Evolutionary conservation across 768 basidiomycete species (phyloP).

Genomic region (Phylloporus scabripes): DNA sequence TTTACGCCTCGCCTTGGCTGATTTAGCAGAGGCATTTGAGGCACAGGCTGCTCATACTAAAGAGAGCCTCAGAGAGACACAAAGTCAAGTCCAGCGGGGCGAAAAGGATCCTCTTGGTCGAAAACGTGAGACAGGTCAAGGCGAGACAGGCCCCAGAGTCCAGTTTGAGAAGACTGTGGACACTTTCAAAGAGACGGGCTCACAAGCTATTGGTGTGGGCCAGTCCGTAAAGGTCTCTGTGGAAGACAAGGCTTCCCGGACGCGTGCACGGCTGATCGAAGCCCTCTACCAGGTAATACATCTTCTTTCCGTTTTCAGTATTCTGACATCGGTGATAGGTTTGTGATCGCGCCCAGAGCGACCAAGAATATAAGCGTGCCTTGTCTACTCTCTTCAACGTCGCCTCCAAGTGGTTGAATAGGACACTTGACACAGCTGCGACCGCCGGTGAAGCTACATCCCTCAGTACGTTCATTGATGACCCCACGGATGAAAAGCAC

Average conservation of each 20-base stretch:
- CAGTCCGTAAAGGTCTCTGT: slow-evolving; percentile 39
- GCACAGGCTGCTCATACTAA: slow-evolving; percentile 47
- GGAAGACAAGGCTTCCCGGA: slow-evolving; percentile 42
- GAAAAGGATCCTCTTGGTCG: slow-evolving; percentile 54
- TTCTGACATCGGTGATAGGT: slow-evolving; percentile 36
- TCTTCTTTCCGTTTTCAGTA: too few species aligned
- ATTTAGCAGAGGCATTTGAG: slow-evolving; percentile 58
- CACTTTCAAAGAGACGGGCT: slow-evolving; percentile 52
- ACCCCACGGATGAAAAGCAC: slow-evolving; percentile 60
- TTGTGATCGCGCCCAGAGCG: slow-evolving; percentile 57
- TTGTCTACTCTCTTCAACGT: slow-evolving; percentile 54
- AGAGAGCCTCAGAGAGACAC: slow-evolving; percentile 47
- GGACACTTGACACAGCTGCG: slow-evolving; percentile 45
- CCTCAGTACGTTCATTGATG: slow-evolving; percentile 52
- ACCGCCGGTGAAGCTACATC: slow-evolving; percentile 40
- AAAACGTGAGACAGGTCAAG: slow-evolving; percentile 36
- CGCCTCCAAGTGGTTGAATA: slow-evolving; percentile 52
- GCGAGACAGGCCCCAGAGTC: slow-evolving; percentile 45
- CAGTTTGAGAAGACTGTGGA: slow-evolving; percentile 68
- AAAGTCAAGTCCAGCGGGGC: slow-evolving; percentile 55
- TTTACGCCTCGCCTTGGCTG: slow-evolving; percentile 56
- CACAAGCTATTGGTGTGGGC: slow-evolving; percentile 47
- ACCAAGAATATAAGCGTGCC: slow-evolving; percentile 52
- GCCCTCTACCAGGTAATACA: slow-evolving; percentile 46
- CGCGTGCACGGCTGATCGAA: slow-evolving; percentile 40